Evolutionary conservation across 306 rosid genomes (phyloP).

Genomic region (Casuarina glauca): DNA sequence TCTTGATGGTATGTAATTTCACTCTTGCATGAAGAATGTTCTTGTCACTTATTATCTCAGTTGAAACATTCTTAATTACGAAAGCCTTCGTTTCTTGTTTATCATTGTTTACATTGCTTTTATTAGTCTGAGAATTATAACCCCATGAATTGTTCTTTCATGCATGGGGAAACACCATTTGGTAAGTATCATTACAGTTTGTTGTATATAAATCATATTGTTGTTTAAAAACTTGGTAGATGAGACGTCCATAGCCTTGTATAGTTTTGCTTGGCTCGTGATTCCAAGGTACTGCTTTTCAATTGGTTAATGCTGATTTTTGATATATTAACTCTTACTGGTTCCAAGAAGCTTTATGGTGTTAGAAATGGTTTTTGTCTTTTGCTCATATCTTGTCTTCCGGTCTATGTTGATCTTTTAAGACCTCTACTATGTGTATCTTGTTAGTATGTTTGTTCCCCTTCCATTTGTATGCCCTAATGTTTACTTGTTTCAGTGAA

Average conservation of each 20-base stretch:
- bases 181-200: background rate
- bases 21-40: background rate
- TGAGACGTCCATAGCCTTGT: background rate
- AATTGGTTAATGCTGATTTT: background rate
- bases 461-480: background rate
- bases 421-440: background rate
- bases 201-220: background rate
- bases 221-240: background rate
- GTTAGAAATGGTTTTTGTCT: background rate
- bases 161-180: background rate
- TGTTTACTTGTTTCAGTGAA: conserved; percentile 2
- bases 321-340: background rate
- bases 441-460: background rate
- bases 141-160: background rate
- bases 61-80: background rate
- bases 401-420: background rate
- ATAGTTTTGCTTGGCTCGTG: background rate
- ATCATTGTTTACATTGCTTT: background rate
- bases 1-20: conserved; percentile 75
- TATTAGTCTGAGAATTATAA: background rate
- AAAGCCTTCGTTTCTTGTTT: too few relatives aligned
- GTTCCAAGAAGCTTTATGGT: background rate
- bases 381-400: background rate
- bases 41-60: background rate
- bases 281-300: background rate